Percentiles rank a stretch among this genome's conserved stretches.
Evolutionary conservation across 2,329 filamentous ascomycete genomes (phyloP).

Genomic region (Aspergillus piperis): DNA sequence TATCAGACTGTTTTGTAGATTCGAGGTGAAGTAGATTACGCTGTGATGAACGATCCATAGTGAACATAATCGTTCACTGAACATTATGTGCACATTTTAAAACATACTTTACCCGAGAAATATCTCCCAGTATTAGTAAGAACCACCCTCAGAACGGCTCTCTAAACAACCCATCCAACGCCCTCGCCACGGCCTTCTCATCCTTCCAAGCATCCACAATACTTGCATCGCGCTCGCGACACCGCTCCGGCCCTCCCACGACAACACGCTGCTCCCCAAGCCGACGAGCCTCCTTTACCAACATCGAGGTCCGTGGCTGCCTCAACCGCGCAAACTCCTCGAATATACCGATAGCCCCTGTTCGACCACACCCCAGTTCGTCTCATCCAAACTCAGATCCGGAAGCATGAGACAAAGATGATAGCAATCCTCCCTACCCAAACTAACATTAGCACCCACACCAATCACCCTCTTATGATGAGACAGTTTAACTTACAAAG

Average conservation of each 20-base stretch:
- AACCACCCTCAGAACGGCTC: not conserved
- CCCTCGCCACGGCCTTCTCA: not conserved
- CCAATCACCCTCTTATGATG: not conserved
- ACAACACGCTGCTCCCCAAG: slow-evolving; percentile 7
- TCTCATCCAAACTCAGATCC: not conserved
- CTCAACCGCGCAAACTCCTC: not conserved
- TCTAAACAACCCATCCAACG: not conserved
- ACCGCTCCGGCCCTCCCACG: not conserved
- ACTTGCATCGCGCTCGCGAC: not conserved
- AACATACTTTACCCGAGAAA: not conserved
- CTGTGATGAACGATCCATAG: too few species aligned
- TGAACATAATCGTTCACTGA: not conserved
- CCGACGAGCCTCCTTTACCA: slow-evolving; percentile 5
- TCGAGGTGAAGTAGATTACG: not conserved
- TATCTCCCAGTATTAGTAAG: too few species aligned
- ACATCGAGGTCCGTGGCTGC: not conserved
- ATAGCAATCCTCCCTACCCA: slow-evolving; percentile 8
- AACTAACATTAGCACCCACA: not conserved
- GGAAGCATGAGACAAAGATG: slow-evolving; percentile 1
- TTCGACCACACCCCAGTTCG: not conserved
- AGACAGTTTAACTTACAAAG: not conserved
- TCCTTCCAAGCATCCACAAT: not conserved
- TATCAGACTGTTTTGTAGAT: not conserved
- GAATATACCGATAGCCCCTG: not conserved
- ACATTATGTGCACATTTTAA: not conserved